Base-by-base conservation (phyloP, 2,329 filamentous ascomycete genomes). In the Blastomyces percursus region DNA sequence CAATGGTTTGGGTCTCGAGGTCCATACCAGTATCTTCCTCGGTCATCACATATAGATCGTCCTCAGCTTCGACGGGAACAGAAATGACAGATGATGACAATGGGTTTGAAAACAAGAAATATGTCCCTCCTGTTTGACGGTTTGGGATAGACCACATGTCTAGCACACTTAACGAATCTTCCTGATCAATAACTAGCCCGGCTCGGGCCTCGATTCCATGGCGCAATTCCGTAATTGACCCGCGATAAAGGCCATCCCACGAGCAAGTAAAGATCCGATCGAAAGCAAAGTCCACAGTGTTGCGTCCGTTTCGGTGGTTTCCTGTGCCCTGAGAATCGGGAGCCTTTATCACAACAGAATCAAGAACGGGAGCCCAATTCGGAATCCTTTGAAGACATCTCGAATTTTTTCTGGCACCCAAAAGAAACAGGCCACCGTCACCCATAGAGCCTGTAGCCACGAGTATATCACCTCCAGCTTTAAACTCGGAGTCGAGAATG, bases 361-460 rank as follows among this genome's bases (percentile, higher is more conserved):
- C 80, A 50, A 80, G 78, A 56, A 82, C 74, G 3, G 84, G 80
- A 0, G 80, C 77, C 79, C 81, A 86, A 64, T 86, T 86, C 21
- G 83, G 82, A 61, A 96, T 83, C 3, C 77, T 79, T 55, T 86
- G 84, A 32, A 87, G 78, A 60, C 80, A 80, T 56, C 77, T 75
- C 59, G 76, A 81, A 32, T 80, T 73, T 64, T 82, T 75, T 66
- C 85, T 81, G 60, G 86, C 81, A 63, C 81, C 77, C 73, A 89
- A 86, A 74, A 86, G 84, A 78, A 88, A 93, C 6, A 94, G 80
- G 0, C 87, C 86, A 7, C 92, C 92, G 64, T 87, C 84, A 9
- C 91, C 89, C 61, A 87, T 88, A 66, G 89, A 86, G 0, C 93
- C 91, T 4, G 88, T 89, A 57, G 88, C 84, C 44, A 95, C 82